Conservation (phyloP, 768 basidiomycete genomes). For the Clathrus columnatus region DNA sequence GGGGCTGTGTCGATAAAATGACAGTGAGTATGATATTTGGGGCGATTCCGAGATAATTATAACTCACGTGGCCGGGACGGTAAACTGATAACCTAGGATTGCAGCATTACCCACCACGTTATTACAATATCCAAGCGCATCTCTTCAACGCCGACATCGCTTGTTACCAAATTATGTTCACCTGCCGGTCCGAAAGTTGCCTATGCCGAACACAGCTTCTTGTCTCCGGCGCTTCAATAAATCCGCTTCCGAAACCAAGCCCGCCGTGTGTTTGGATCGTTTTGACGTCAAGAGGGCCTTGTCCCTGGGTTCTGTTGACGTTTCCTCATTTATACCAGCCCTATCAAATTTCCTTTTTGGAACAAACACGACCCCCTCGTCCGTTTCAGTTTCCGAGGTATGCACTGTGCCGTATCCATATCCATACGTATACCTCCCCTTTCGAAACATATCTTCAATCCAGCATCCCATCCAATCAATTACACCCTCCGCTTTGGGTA, state of each 20-base stretch:
- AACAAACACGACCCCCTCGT: slow-evolving; percentile 67
- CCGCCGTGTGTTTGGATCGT: slow-evolving; percentile 11
- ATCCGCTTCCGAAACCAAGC: slow-evolving; percentile 3
- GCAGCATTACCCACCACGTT: background rate
- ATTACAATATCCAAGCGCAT: slow-evolving; percentile 2
- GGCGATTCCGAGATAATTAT: slow-evolving; percentile 1
- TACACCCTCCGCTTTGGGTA: slow-evolving; percentile 86
- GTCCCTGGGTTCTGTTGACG: slow-evolving; percentile 15
- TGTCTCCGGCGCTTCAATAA: slow-evolving; percentile 24
- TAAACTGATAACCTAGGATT: background rate
- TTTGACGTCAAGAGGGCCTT: slow-evolving; percentile 15
- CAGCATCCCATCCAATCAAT: slow-evolving; percentile 84
- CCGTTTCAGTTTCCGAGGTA: slow-evolving; percentile 45
- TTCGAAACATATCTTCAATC: slow-evolving; percentile 72
- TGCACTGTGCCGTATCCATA: slow-evolving; percentile 31
- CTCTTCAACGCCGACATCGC: slow-evolving; percentile 5
- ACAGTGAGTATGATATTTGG: background rate
- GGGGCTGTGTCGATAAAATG: slow-evolving; percentile 6
- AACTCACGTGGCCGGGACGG: slow-evolving; percentile 7
- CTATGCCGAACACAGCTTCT: slow-evolving; percentile 35
- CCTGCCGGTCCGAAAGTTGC: slow-evolving; percentile 8
- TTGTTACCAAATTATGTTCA: background rate
- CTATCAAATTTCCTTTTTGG: slow-evolving; percentile 28
- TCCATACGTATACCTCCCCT: slow-evolving; percentile 13
- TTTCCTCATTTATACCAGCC: background rate